phyloP scores from a whole-genome alignment of 768 basidiomycete species.

The Trametes elegans region DNA sequence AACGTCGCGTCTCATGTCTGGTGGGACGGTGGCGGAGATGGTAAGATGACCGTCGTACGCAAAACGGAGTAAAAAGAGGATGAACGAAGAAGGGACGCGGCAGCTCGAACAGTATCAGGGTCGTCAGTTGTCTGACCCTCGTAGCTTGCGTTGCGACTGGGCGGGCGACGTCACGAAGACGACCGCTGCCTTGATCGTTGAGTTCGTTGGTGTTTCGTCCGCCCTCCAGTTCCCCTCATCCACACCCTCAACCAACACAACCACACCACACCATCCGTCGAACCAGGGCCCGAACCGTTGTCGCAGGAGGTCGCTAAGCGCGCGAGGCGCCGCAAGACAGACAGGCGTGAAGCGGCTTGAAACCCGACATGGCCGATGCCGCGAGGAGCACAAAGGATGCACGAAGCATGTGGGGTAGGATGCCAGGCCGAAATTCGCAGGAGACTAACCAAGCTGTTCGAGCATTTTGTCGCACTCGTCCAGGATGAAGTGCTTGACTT shows the following conservation, averaged over 20 bases:
- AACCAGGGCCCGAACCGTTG: conserved; percentile 25
- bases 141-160: conserved; percentile 14
- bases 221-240: conserved; percentile 8
- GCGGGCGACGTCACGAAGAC: conserved; percentile 13
- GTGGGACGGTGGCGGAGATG: conserved; percentile 56
- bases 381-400: conserved; percentile 51
- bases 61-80: conserved; percentile 22
- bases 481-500: conserved; percentile 98
- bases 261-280: conserved; percentile 22
- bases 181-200: conserved; percentile 12
- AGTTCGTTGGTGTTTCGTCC: conserved; percentile 17
- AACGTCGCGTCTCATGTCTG: conserved; percentile 99
- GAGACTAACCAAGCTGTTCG: conserved; percentile 99
- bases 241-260: conserved; percentile 23
- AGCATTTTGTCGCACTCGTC: conserved; percentile 99
- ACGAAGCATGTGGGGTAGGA: conserved; percentile 34
- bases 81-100: conserved; percentile 15
- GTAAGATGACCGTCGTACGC: conserved; percentile 27
- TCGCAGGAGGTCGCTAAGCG: conserved; percentile 25
- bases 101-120: conserved; percentile 10
- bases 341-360: conserved; percentile 28
- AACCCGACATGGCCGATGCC: conserved; percentile 26
- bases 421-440: conserved; percentile 71
- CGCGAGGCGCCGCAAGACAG: conserved; percentile 39
- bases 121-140: conserved; percentile 5